Evolutionary conservation across 352 stramenopile genomes (phyloP), one percentile per base, ranked within the genome.

Genomic region (Phytophthora sojae): DNA sequence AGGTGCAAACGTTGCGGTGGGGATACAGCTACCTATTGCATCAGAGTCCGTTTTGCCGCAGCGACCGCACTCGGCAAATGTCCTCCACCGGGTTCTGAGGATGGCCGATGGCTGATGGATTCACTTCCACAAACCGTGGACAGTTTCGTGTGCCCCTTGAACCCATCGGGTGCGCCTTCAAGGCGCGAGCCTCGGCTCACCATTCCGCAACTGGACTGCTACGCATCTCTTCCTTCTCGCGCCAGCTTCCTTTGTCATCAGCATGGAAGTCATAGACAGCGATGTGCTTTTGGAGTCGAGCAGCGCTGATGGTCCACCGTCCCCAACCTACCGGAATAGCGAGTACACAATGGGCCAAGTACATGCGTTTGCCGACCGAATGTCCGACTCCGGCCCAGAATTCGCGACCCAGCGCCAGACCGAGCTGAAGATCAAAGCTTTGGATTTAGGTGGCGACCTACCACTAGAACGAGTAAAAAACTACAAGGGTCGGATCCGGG

Each of bases 401-500:
- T 65, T 32, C 7, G 61, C 59, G 15, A 68, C 15, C 8, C 29
- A 56, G 3, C 70, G 56, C 5, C 73, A 79, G 37, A 90, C 79
- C 6, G 82, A 92, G 59, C 86, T 89, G 74, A 88, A 88, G 67
- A 77, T 91, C 70, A 81, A 75, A 70, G 82, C 80, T 39, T 64
- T 85, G 45, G 77, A 88, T 44, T 71, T 55, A 2, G 80, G 77
- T 12, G 66, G 73, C 9, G 59, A 51, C 4, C 21, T 44, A 3
- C 57, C 57, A 4, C 68, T 72, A 11, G 82, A 90, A 67, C 74
- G 71, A 7, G 66, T 71, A 35, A 68, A 71, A 25, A 75, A 90
- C 71, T 93, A 93, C 76, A 93, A 91, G 56, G 85, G 88, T 19
- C 81, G 84, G 29, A 82, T 90, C 56, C 76, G 80, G 15, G 71